A percentile compares a stretch with the other conserved stretches of the same genome.
These are phyloP conservation scores for Yarrowia sp. DNA, from an alignment of 805 yeast genomes.

Conservation along the genomic window DNA sequence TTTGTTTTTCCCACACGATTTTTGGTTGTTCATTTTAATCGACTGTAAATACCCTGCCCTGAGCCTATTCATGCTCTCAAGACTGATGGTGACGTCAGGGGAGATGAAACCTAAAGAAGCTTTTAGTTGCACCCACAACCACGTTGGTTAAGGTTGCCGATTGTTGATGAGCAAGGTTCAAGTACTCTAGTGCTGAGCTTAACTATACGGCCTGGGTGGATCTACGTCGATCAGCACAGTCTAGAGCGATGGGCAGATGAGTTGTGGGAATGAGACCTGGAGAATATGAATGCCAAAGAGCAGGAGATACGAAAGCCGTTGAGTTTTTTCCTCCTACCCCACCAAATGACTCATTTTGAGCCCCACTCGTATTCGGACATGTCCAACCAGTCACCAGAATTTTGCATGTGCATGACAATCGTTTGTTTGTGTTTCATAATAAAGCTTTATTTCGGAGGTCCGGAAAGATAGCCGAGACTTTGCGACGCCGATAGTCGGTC, in stretches of 20 bases:
- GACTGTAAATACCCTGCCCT: too few relatives aligned
- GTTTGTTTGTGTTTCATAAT: conserved; percentile 20
- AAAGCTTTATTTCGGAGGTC: neutral
- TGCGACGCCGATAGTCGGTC: too few relatives aligned
- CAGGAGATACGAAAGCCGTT: too few relatives aligned
- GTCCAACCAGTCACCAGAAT: neutral
- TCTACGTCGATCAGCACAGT: neutral
- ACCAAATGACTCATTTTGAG: too few relatives aligned
- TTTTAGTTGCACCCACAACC: neutral
- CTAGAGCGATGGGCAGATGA: too few relatives aligned
- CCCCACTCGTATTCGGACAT: conserved; percentile 7
- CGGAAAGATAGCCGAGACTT: neutral
- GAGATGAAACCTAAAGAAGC: neutral
- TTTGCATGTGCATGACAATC: conserved; percentile 17
- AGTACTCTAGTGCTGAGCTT: neutral
- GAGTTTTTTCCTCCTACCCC: too few relatives aligned
- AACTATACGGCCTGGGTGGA: neutral
- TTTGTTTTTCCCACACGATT: too few relatives aligned
- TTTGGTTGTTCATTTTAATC: too few relatives aligned
- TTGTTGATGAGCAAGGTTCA: neutral
- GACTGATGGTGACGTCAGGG: neutral
- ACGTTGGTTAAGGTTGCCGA: conserved; percentile 14
- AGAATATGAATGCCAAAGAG: too few relatives aligned
- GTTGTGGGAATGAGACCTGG: too few relatives aligned
- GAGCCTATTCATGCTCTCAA: neutral